A percentile compares a stretch with the other conserved stretches of the same genome.
Evolutionary conservation across 352 stramenopile genomes (phyloP).

Genomic region (Phytophthora niederhauseri): DNA sequence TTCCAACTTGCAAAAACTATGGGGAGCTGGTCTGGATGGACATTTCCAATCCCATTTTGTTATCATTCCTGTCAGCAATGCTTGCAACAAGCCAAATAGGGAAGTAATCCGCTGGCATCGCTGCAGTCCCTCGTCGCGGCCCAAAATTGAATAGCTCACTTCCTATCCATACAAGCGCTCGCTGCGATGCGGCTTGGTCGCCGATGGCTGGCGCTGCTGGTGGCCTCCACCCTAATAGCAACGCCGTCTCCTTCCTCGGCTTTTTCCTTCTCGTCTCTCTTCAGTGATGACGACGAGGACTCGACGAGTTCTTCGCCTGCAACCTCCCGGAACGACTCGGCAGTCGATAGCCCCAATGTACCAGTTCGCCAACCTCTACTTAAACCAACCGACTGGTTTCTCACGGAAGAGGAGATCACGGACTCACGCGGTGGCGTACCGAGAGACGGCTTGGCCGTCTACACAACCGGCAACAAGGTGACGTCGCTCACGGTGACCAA

Average conservation of each 20-base stretch:
- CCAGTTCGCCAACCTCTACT: slow-evolving; percentile 44
- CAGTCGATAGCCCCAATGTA: slow-evolving; percentile 19
- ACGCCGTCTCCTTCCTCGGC: slow-evolving; percentile 1
- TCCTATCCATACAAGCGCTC: neutral
- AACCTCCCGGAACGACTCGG: slow-evolving; percentile 15
- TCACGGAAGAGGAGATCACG: slow-evolving; percentile 52
- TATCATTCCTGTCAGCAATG: neutral
- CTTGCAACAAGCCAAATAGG: neutral
- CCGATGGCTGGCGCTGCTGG: neutral
- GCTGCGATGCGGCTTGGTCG: neutral
- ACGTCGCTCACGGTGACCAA: slow-evolving; percentile 40
- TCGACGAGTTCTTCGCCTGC: slow-evolving; percentile 1
- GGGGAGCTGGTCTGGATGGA: neutral
- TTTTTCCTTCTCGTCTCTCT: slow-evolving; percentile 12
- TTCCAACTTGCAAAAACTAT: too few relatives aligned
- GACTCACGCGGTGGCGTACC: slow-evolving; percentile 41
- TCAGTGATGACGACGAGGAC: neutral
- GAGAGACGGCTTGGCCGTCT: slow-evolving; percentile 37
- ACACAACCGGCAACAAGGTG: slow-evolving; percentile 45
- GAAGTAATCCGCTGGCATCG: neutral
- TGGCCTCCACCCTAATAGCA: neutral
- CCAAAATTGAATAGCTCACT: neutral
- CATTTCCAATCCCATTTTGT: neutral
- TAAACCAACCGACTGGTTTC: slow-evolving; percentile 51
- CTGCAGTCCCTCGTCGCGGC: neutral